phyloP scores from a whole-genome alignment of 2,329 filamentous ascomycete species.

The Chrysoporthe puriensis region DNA sequence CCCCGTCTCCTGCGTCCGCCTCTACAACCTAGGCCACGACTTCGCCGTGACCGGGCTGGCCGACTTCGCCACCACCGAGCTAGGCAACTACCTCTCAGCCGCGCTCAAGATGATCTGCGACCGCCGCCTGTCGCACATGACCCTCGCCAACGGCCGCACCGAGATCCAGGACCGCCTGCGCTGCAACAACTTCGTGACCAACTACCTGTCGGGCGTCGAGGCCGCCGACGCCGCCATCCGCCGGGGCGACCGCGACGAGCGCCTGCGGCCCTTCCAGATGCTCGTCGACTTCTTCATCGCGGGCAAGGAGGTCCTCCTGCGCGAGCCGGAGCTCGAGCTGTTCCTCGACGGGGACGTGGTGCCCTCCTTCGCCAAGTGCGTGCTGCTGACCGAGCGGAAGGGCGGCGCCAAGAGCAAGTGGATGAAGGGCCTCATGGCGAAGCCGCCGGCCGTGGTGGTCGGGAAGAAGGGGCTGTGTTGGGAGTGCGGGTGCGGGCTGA shows the following conservation, averaged over 20 bases:
- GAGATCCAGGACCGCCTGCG: slow-evolving; percentile 10
- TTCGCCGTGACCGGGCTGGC: slow-evolving; percentile 1
- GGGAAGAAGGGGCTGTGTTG: slow-evolving; percentile 4
- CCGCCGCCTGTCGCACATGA: not conserved
- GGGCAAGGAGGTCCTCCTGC: slow-evolving; percentile 9
- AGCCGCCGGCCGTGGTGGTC: not conserved
- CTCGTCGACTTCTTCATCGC: slow-evolving; percentile 22
- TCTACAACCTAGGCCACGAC: slow-evolving; percentile 6
- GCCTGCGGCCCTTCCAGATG: slow-evolving; percentile 1
- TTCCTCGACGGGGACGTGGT: not conserved
- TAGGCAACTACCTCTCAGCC: not conserved
- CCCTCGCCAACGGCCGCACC: slow-evolving; percentile 6
- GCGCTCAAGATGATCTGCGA: slow-evolving; percentile 14
- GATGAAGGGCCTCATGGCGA: slow-evolving; percentile 7
- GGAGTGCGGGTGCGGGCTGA: not conserved
- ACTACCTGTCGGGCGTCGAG: not conserved
- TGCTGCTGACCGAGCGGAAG: not conserved
- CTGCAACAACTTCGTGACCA: not conserved
- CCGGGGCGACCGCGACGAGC: not conserved
- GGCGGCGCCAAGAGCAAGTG: not conserved
- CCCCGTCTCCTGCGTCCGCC: not conserved
- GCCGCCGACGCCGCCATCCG: not conserved
- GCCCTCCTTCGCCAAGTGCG: not conserved
- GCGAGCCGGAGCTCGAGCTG: not conserved
- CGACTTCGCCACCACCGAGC: not conserved